Evolutionary conservation across 2,329 filamentous ascomycete species (phyloP).

Genomic region (Neonectria sp.): DNA sequence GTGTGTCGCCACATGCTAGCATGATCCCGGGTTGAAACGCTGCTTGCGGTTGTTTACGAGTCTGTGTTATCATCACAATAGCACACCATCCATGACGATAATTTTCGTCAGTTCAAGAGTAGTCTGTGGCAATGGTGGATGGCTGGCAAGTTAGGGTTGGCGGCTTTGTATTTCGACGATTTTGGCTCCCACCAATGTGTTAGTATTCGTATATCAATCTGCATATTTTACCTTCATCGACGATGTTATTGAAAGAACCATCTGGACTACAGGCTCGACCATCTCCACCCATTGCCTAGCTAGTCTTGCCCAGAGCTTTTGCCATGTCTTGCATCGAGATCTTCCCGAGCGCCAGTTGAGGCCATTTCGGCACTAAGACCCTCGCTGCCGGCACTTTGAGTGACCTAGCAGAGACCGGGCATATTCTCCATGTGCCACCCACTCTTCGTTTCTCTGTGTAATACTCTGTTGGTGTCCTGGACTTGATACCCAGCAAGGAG

Average conservation of each 20-base stretch:
- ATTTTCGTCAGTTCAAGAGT: slow-evolving; percentile 31
- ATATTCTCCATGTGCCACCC: slow-evolving; percentile 30
- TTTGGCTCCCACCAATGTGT: background rate
- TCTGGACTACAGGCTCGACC: background rate
- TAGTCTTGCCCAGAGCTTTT: slow-evolving; percentile 37
- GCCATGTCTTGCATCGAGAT: slow-evolving; percentile 50
- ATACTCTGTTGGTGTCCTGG: background rate
- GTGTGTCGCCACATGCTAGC: slow-evolving; percentile 34
- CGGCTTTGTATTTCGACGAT: background rate
- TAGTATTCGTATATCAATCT: background rate
- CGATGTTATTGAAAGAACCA: slow-evolving; percentile 7
- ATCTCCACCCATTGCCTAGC: slow-evolving; percentile 38
- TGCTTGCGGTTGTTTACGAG: slow-evolving; percentile 41
- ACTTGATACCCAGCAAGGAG: background rate
- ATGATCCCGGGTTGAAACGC: slow-evolving; percentile 44
- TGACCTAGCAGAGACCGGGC: slow-evolving; percentile 21
- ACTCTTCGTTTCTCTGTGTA: slow-evolving; percentile 31
- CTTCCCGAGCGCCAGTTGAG: slow-evolving; percentile 47
- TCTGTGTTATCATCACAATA: slow-evolving; percentile 40
- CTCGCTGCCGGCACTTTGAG: slow-evolving; percentile 32
- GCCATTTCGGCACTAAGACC: slow-evolving; percentile 45
- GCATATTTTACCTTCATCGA: background rate
- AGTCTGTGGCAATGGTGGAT: slow-evolving; percentile 38
- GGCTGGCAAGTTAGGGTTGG: background rate
- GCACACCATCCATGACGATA: slow-evolving; percentile 41